Evolutionary conservation across 805 yeast genomes (phyloP).

Genomic region (Alloascoidea hylecoeti): DNA sequence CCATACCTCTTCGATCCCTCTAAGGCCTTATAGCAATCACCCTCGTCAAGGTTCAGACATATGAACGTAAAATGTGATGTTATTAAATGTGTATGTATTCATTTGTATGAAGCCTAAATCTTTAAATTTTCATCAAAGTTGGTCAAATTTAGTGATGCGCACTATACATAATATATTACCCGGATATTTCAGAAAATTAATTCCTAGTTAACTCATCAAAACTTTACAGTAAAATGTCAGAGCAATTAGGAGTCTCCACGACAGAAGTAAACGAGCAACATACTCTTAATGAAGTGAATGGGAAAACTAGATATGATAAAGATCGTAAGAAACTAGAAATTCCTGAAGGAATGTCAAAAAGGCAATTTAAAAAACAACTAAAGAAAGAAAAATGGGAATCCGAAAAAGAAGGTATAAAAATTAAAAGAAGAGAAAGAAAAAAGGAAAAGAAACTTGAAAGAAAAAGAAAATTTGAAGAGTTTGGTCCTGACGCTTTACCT

Average conservation of each 20-base stretch:
- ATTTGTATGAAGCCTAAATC: too few relatives aligned
- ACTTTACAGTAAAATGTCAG: background rate
- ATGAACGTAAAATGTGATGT: too few relatives aligned
- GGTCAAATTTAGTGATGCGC: too few relatives aligned
- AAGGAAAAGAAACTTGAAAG: conserved; percentile 22
- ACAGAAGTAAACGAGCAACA: too few relatives aligned
- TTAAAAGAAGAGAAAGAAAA: conserved; percentile 39
- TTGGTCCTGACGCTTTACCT: conserved; percentile 22
- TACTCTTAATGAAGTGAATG: background rate
- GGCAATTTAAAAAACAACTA: conserved; percentile 67
- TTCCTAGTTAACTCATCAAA: too few relatives aligned
- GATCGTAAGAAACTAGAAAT: conserved; percentile 17
- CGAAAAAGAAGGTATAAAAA: conserved; percentile 44
- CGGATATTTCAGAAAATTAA: too few relatives aligned
- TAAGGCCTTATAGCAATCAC: too few relatives aligned
- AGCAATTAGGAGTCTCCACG: background rate
- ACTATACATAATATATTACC: too few relatives aligned
- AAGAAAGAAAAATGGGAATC: conserved; percentile 46
- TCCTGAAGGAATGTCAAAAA: conserved; percentile 83
- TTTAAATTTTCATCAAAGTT: too few relatives aligned
- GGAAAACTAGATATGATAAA: background rate
- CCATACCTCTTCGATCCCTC: too few relatives aligned
- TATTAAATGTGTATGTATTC: too few relatives aligned
- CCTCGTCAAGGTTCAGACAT: too few relatives aligned
- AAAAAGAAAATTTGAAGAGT: conserved; percentile 23